Conservation (phyloP, 2,329 filamentous ascomycete species). For the Periconia sp. region DNA sequence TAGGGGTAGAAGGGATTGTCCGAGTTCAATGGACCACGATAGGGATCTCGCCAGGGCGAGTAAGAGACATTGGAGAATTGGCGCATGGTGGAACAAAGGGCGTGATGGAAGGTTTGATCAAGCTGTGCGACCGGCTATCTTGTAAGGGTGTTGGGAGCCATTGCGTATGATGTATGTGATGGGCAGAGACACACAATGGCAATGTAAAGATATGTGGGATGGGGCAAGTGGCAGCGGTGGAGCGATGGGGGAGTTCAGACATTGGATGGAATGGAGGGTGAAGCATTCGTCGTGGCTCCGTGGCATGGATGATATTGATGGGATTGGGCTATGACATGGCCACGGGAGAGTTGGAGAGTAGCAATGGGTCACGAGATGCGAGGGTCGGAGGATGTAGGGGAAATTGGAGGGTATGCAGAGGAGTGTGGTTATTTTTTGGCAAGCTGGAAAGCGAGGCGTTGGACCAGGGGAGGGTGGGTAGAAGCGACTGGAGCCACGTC, state of each 20-base stretch:
- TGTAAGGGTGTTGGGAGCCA: constrained; percentile 31
- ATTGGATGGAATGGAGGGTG: constrained; percentile 26
- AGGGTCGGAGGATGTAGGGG: neutral
- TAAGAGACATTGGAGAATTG: constrained; percentile 33
- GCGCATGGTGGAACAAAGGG: constrained; percentile 29
- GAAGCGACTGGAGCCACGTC: constrained; percentile 42
- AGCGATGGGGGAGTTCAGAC: constrained; percentile 34
- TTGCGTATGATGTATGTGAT: constrained; percentile 30
- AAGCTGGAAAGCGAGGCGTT: constrained; percentile 18
- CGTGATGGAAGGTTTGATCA: constrained; percentile 22
- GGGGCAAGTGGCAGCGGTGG: constrained; percentile 34
- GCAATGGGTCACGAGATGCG: constrained; percentile 35
- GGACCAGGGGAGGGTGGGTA: constrained; percentile 26
- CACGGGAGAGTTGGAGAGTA: constrained; percentile 31
- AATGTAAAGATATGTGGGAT: constrained; percentile 36
- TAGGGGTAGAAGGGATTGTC: constrained; percentile 19
- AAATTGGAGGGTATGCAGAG: no score
- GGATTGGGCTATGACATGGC: constrained; percentile 26
- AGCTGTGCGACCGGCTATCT: constrained; percentile 36
- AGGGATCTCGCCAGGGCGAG: constrained; percentile 39
- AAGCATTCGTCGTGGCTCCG: constrained; percentile 31
- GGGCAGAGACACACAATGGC: constrained; percentile 31
- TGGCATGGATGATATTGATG: constrained; percentile 15
- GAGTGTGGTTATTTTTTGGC: no score
- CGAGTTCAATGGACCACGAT: constrained; percentile 15